Evolutionary conservation across 1,139 yeast genomes (phyloP).

Genomic region (Wickerhamiella infanticola): DNA sequence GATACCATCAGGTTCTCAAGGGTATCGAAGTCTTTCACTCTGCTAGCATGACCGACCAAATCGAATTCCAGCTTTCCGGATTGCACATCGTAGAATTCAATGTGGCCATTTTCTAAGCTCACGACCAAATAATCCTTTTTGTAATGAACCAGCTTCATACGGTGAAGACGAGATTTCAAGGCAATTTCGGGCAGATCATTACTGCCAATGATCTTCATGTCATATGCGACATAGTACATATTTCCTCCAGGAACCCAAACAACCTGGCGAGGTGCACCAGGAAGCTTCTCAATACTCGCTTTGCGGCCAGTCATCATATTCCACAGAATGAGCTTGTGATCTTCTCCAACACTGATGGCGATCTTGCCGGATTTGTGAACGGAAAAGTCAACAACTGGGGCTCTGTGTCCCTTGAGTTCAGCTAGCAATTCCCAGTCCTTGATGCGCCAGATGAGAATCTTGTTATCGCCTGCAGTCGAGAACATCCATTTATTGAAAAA

Average conservation of each 20-base stretch:
- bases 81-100: slow-evolving; percentile 33
- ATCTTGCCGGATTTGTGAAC: slow-evolving; percentile 89
- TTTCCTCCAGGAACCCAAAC: slow-evolving; percentile 37
- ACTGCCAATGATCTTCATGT: slow-evolving; percentile 43
- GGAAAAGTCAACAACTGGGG: slow-evolving; percentile 62
- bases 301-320: slow-evolving; percentile 95
- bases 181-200: slow-evolving; percentile 34
- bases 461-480: slow-evolving; percentile 85
- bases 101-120: slow-evolving; percentile 62
- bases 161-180: slow-evolving; percentile 50
- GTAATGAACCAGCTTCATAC: slow-evolving; percentile 33
- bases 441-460: slow-evolving; percentile 82
- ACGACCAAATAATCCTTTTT: slow-evolving; percentile 42
- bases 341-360: slow-evolving; percentile 79
- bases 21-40: slow-evolving; percentile 64
- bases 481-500: slow-evolving; percentile 76
- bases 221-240: slow-evolving; percentile 59
- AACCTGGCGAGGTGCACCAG: slow-evolving; percentile 25
- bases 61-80: slow-evolving; percentile 25
- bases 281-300: slow-evolving; percentile 70
- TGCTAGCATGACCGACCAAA: slow-evolving; percentile 64
- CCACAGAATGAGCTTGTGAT: slow-evolving; percentile 77
- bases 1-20: slow-evolving; percentile 50
- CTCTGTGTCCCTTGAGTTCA: slow-evolving; percentile 69
- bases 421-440: slow-evolving; percentile 95